A percentile compares a stretch with the other conserved stretches of the same genome.
phyloP scores from a whole-genome alignment of 2,329 filamentous ascomycete genomes.

The Grosmannia penicillata region DNA sequence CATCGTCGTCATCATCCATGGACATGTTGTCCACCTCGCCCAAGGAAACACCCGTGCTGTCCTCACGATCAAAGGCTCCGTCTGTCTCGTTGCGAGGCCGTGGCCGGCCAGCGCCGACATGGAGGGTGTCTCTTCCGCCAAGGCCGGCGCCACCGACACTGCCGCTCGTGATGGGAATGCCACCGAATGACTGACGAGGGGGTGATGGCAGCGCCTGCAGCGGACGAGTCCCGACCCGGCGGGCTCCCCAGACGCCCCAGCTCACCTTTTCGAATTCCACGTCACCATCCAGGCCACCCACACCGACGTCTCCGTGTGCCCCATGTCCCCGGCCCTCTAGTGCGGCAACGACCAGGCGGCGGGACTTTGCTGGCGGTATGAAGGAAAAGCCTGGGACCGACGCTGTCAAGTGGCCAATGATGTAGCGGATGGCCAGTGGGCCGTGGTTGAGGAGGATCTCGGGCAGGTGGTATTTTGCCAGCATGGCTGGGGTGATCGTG shows the following conservation, averaged over 20 bases:
- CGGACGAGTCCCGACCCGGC: conserved; percentile 32
- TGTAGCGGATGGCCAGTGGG: conserved; percentile 82
- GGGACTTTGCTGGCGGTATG: conserved; percentile 78
- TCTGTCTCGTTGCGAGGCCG: conserved; percentile 45
- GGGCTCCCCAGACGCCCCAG: conserved; percentile 92
- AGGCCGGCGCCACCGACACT: conserved; percentile 1
- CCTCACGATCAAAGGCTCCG: conserved; percentile 49
- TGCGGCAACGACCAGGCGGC: conserved; percentile 81
- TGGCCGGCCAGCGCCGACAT: conserved; percentile 21
- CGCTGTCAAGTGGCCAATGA: conserved; percentile 88
- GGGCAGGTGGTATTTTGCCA: conserved; percentile 81
- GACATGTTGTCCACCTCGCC: conserved; percentile 95
- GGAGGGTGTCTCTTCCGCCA: conserved; percentile 4
- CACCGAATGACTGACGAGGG: conserved; percentile 28
- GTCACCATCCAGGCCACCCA: conserved; percentile 48
- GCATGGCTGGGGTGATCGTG: conserved; percentile 68
- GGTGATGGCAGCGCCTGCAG: conserved; percentile 10
- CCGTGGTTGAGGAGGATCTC: conserved; percentile 82
- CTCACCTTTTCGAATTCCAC: conserved; percentile 90
- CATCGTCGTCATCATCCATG: conserved; percentile 57
- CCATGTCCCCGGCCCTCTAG: conserved; percentile 61
- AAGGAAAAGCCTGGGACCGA: conserved; percentile 84
- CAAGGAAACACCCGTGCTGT: conserved; percentile 51
- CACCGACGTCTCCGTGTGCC: conserved; percentile 30
- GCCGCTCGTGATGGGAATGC: conserved; percentile 39